Percentiles rank a stretch among this genome's conserved stretches.
Conservation (phyloP, 768 basidiomycete genomes). For the Hortiboletus flavorubellus region DNA sequence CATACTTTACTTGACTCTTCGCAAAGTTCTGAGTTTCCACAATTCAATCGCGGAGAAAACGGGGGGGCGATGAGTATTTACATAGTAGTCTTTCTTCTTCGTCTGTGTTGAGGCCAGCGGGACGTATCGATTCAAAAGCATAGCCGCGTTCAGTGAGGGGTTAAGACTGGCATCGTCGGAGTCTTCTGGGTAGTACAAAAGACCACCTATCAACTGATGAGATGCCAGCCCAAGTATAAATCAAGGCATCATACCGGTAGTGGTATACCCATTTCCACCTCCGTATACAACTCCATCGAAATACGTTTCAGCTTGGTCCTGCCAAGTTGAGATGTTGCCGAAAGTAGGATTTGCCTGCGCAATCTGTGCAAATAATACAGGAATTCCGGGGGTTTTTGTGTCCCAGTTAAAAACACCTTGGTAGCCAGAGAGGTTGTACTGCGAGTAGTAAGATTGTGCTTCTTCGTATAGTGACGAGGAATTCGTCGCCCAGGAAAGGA, state of each 20-base stretch:
- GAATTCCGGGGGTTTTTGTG: slow-evolving; percentile 70
- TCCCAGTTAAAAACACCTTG: slow-evolving; percentile 87
- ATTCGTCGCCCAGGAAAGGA: slow-evolving; percentile 70
- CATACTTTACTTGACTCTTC: slow-evolving; percentile 74
- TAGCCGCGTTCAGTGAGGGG: slow-evolving; percentile 83
- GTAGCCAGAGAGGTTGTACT: slow-evolving; percentile 50
- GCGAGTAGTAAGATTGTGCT: slow-evolving; percentile 57
- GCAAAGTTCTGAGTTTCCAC: slow-evolving; percentile 56
- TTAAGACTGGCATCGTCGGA: slow-evolving; percentile 79
- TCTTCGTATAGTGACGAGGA: slow-evolving; percentile 56
- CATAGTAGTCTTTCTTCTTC: slow-evolving; percentile 60
- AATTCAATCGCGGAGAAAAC: slow-evolving; percentile 3
- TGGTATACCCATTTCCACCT: slow-evolving; percentile 52
- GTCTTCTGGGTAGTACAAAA: slow-evolving; percentile 80
- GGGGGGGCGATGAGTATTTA: slow-evolving; percentile 29
- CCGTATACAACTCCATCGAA: slow-evolving; percentile 69
- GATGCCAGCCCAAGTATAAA: neutral
- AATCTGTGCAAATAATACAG: slow-evolving; percentile 74
- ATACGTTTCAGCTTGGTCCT: slow-evolving; percentile 64
- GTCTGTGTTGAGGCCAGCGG: slow-evolving; percentile 61
- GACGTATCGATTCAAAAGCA: slow-evolving; percentile 76
- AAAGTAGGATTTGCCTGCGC: slow-evolving; percentile 53
- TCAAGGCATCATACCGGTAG: slow-evolving; percentile 46
- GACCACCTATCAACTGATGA: slow-evolving; percentile 51
- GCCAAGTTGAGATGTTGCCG: slow-evolving; percentile 66